Conservation (phyloP, 208 protist genomes). For the Acanthamoeba castellanii region DNA sequence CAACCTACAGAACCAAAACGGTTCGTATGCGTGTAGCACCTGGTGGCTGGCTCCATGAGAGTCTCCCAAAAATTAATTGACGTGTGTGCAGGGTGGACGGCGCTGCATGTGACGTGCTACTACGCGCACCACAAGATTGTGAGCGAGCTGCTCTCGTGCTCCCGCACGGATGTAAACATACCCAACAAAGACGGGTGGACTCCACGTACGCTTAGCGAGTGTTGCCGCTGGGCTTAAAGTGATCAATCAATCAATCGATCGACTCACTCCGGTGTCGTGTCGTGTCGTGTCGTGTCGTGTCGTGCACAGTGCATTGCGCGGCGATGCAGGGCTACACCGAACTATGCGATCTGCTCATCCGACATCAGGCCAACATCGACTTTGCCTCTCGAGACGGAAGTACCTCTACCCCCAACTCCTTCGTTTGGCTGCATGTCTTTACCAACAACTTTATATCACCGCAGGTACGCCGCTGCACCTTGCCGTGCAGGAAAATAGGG, state of each 20-base stretch:
- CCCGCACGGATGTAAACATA: constrained; percentile 24
- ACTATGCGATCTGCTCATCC: constrained; percentile 2
- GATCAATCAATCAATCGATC: no score
- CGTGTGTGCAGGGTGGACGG: background rate
- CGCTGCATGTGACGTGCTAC: constrained; percentile 42
- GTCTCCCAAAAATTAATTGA: no score
- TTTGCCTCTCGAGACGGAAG: constrained; percentile 21
- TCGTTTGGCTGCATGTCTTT: no score
- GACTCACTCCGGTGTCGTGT: background rate
- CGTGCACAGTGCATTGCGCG: background rate
- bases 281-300: background rate
- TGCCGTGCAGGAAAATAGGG: constrained; percentile 6
- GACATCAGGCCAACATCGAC: constrained; percentile 27
- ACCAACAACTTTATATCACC: background rate
- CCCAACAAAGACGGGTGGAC: constrained; percentile 47
- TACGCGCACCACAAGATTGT: constrained; percentile 42
- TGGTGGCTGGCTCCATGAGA: background rate
- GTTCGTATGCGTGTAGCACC: background rate
- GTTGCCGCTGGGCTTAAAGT: no score
- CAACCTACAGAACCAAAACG: constrained; percentile 27
- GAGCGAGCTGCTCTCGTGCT: constrained; percentile 14
- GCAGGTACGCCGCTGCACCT: constrained; percentile 8
- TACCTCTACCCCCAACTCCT: background rate
- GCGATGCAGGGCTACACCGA: constrained; percentile 22
- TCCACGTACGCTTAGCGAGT: background rate